Percentiles rank a stretch among this genome's conserved stretches.
phyloP scores from a whole-genome alignment of 2,329 filamentous ascomycete species.

The Talaromyces piceae region DNA sequence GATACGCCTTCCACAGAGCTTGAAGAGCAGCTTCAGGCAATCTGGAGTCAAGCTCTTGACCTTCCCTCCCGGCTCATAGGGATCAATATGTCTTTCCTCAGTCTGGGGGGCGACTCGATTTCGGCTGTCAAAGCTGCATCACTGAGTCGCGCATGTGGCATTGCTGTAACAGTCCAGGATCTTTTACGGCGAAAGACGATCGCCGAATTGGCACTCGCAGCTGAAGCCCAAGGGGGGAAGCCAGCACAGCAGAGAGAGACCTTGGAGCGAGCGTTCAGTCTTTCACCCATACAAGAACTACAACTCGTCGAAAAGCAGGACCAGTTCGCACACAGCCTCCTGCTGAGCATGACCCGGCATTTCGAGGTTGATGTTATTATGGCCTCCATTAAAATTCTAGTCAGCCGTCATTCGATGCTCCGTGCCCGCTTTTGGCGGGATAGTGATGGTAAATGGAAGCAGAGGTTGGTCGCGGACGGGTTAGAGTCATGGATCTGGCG shows the following conservation, averaged over 20 bases:
- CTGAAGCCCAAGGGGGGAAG: background rate
- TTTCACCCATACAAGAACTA: background rate
- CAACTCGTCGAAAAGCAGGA: background rate
- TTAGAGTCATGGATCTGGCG: background rate
- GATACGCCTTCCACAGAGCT: background rate
- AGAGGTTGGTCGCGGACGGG: background rate
- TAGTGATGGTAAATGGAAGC: background rate
- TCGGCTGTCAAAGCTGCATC: slow-evolving; percentile 18
- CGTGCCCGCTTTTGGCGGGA: background rate
- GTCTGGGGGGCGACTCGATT: slow-evolving; percentile 24
- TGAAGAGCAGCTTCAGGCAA: background rate
- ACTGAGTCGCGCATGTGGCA: background rate
- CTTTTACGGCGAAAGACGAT: background rate
- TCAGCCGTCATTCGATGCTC: background rate
- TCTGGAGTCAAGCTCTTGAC: slow-evolving; percentile 13
- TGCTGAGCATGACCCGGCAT: background rate
- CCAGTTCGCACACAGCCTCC: background rate
- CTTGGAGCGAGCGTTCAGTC: background rate
- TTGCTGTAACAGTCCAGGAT: background rate
- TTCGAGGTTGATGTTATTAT: background rate
- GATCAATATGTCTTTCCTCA: slow-evolving; percentile 22
- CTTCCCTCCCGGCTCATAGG: slow-evolving; percentile 14
- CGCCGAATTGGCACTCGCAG: background rate
- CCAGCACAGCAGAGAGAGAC: background rate
- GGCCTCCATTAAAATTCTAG: background rate